Evolutionary conservation across 495 filamentous ascomycete genomes (phyloP).

Genomic region (Niebla homalea): DNA sequence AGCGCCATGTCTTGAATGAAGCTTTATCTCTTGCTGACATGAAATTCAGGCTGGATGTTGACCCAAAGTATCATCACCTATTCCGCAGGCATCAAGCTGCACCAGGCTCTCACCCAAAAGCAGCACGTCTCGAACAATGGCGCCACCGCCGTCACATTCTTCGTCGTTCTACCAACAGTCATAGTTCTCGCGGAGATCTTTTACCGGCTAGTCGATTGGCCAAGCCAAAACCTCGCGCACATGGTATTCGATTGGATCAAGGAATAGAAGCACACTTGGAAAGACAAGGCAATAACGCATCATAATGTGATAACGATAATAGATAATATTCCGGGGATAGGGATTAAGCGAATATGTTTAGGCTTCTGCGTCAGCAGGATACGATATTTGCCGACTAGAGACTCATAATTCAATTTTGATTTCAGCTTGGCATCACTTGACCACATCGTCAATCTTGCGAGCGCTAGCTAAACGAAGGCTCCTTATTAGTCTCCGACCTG

Average conservation of each 20-base stretch:
- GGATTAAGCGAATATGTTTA: no score
- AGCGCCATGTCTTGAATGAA: conserved; percentile 3
- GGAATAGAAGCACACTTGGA: not conserved
- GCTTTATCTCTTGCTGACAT: not conserved
- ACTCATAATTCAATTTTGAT: no score
- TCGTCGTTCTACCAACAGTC: not conserved
- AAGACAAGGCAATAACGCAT: no score
- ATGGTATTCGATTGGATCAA: conserved; percentile 1
- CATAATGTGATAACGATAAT: no score
- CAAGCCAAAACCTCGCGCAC: not conserved
- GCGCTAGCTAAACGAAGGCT: no score
- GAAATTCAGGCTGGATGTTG: conserved; percentile 17
- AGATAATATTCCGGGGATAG: no score
- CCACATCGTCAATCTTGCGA: no score
- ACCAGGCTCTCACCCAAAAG: conserved; percentile 9
- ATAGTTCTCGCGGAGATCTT: not conserved
- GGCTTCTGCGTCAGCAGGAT: no score
- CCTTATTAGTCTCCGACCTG: no score
- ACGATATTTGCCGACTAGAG: no score
- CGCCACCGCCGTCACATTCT: not conserved
- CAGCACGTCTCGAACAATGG: not conserved
- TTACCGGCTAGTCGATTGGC: not conserved
- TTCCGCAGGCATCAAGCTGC: conserved; percentile 22
- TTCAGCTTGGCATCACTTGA: no score
- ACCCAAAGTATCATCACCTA: conserved; percentile 21